Evolutionary conservation across 805 yeast species (phyloP).

Genomic region (Kregervanrija delftensis): DNA sequence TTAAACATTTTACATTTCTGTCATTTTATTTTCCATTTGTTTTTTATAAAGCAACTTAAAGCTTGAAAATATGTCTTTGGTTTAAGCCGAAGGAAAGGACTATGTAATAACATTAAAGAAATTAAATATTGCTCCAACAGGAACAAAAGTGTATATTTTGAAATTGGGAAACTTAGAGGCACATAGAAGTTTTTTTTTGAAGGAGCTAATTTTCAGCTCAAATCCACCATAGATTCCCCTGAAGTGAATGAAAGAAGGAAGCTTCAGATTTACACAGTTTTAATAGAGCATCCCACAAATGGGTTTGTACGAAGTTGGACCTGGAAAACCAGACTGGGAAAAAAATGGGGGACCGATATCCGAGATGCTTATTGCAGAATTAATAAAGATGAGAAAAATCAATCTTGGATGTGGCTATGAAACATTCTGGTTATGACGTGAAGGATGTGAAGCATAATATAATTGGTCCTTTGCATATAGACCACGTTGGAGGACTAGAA

Average conservation of each 20-base stretch:
- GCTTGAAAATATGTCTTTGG: no score
- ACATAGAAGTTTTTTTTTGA: slow-evolving; percentile 1
- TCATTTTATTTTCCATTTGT: no score
- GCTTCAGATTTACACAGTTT: slow-evolving; percentile 2
- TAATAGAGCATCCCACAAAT: slow-evolving; percentile 1
- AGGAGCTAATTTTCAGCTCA: not conserved
- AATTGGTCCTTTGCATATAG: slow-evolving; percentile 2
- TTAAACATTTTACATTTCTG: no score
- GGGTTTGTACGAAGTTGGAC: slow-evolving; percentile 4
- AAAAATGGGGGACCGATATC: slow-evolving; percentile 2
- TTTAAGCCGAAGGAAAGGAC: no score
- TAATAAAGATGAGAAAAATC: slow-evolving; percentile 2
- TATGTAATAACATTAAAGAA: no score
- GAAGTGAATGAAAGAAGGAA: not conserved
- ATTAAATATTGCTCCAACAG: slow-evolving; percentile 1
- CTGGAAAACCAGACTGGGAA: slow-evolving; percentile 3
- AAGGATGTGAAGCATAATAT: slow-evolving; percentile 1
- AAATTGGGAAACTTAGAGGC: slow-evolving; percentile 3
- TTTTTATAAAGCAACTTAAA: no score
- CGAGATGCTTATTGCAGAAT: slow-evolving; percentile 1
- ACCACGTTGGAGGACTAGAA: slow-evolving; percentile 3
- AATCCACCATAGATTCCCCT: not conserved
- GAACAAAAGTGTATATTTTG: slow-evolving; percentile 1
- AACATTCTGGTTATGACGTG: slow-evolving; percentile 1
- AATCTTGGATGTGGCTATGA: slow-evolving; percentile 1